Conservation (phyloP, 257 asterid species). For the Capsicum baccatum region DNA sequence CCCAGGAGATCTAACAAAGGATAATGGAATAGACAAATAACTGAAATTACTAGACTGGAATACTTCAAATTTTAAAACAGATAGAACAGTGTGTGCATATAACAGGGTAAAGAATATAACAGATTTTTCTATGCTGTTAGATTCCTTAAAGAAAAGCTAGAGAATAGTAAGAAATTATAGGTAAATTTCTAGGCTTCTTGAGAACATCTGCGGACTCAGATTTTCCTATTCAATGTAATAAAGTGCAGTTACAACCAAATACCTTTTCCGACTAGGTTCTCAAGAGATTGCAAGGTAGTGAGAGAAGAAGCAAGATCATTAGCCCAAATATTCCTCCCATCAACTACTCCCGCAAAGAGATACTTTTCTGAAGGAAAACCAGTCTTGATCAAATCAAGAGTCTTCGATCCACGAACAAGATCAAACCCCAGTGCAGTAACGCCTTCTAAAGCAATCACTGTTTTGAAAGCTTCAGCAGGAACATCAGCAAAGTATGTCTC, state of each 20-base stretch:
- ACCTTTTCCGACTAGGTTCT: conserved; percentile 93
- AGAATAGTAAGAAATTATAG: not conserved
- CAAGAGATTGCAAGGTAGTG: conserved; percentile 63
- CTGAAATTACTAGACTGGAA: too few species aligned
- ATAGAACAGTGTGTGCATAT: too few species aligned
- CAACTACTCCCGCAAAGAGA: conserved; percentile 96
- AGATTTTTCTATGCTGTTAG: not conserved
- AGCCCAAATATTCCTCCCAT: conserved; percentile 99
- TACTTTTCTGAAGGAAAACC: conserved; percentile 87
- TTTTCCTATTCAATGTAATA: not conserved
- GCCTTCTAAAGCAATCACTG: conserved; percentile 51
- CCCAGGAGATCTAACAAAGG: not conserved
- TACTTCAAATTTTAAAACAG: too few species aligned
- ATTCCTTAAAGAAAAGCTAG: not conserved
- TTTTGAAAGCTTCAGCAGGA: conserved; percentile 58
- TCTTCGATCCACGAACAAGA: conserved; percentile 72
- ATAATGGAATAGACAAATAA: not conserved
- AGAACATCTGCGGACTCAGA: not conserved
- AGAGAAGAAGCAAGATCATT: conserved; percentile 83
- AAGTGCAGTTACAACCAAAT: not conserved
- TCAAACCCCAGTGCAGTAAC: conserved; percentile 60
- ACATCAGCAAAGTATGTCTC: conserved; percentile 65
- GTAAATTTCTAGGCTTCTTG: not conserved
- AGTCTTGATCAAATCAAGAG: conserved; percentile 76
- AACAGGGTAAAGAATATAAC: not conserved